A percentile compares a stretch with the other conserved stretches of the same genome.
These are phyloP conservation scores for Alternaria viburni DNA, from an alignment of 2,329 filamentous ascomycete species.

Conservation along the genomic window DNA sequence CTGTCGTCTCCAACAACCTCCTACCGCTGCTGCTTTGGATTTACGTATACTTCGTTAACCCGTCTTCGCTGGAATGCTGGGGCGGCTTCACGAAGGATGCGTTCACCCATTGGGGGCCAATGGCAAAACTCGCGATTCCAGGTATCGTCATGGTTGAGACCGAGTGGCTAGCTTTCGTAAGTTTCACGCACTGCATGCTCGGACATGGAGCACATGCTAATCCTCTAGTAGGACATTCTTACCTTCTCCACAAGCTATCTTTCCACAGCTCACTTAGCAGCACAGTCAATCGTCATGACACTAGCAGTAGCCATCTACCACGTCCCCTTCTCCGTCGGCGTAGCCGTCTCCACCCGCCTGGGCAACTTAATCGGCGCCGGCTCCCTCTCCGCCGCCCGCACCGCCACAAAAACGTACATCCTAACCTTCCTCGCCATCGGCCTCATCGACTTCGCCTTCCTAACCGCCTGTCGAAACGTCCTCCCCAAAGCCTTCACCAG, in stretches of 20 bases:
- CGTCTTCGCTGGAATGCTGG: conserved; percentile 63
- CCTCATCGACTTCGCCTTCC: conserved; percentile 41
- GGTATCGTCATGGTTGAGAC: conserved; percentile 94
- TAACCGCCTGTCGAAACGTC: conserved; percentile 36
- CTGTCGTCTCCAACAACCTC: conserved; percentile 58
- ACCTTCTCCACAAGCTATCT: conserved; percentile 82
- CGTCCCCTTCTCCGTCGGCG: conserved; percentile 49
- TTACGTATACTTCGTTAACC: conserved; percentile 53
- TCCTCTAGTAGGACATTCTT: conserved; percentile 37
- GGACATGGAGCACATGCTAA: not conserved
- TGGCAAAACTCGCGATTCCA: conserved; percentile 87
- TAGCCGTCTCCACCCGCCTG: conserved; percentile 48
- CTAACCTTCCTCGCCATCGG: conserved; percentile 46
- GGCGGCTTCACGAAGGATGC: conserved; percentile 73
- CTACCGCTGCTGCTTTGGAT: conserved; percentile 56
- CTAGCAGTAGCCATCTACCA: conserved; percentile 48
- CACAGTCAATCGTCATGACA: conserved; percentile 62
- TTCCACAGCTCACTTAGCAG: conserved; percentile 79
- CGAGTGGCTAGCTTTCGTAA: conserved; percentile 44
- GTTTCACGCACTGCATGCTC: not conserved
- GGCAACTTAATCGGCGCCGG: conserved; percentile 50
- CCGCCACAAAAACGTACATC: conserved; percentile 42
- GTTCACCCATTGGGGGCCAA: conserved; percentile 77
- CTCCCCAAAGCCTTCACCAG: conserved; percentile 45
- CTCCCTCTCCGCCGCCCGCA: conserved; percentile 39